Conservation (phyloP, 2,329 filamentous ascomycete genomes). For the Leptographium radiaticola region DNA sequence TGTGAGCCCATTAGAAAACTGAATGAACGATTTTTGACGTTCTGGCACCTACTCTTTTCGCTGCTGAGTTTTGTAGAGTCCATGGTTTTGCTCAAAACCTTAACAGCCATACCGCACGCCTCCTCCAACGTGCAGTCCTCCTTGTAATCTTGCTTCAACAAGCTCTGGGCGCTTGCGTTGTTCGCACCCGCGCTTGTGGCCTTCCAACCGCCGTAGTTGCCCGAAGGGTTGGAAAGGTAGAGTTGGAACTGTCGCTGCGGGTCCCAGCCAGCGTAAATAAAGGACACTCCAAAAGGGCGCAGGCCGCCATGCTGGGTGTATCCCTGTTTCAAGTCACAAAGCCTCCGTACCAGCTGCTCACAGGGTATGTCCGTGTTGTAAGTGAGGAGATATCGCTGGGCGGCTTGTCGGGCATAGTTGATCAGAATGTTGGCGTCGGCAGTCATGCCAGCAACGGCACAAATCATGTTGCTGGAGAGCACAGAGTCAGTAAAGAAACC, state of each 20-base stretch:
- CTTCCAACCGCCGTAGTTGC: slow-evolving; percentile 99
- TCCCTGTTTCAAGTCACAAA: slow-evolving; percentile 97
- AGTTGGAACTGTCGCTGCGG: slow-evolving; percentile 94
- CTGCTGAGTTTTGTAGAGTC: slow-evolving; percentile 97
- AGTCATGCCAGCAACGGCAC: slow-evolving; percentile 96
- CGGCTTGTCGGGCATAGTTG: slow-evolving; percentile 96
- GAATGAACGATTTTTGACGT: background rate
- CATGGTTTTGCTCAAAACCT: slow-evolving; percentile 99
- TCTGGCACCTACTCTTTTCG: slow-evolving; percentile 73
- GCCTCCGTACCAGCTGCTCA: slow-evolving; percentile 89
- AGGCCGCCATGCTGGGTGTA: slow-evolving; percentile 99
- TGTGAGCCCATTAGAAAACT: slow-evolving; percentile 21
- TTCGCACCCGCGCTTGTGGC: slow-evolving; percentile 96
- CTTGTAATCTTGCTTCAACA: slow-evolving; percentile 99
- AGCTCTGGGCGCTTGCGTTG: slow-evolving; percentile 90
- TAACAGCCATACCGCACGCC: slow-evolving; percentile 93
- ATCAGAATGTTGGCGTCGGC: slow-evolving; percentile 99
- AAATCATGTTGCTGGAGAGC: slow-evolving; percentile 86
- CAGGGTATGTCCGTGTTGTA: slow-evolving; percentile 99
- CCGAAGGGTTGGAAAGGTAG: slow-evolving; percentile 96
- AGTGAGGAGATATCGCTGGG: slow-evolving; percentile 93
- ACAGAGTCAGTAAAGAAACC: too few relatives aligned
- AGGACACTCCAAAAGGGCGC: slow-evolving; percentile 93
- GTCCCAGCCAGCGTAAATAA: slow-evolving; percentile 99
- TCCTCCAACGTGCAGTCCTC: slow-evolving; percentile 94